These are phyloP conservation scores for Populus euphratica DNA, from an alignment of 345 rosid genomes.

Conservation along the genomic window DNA sequence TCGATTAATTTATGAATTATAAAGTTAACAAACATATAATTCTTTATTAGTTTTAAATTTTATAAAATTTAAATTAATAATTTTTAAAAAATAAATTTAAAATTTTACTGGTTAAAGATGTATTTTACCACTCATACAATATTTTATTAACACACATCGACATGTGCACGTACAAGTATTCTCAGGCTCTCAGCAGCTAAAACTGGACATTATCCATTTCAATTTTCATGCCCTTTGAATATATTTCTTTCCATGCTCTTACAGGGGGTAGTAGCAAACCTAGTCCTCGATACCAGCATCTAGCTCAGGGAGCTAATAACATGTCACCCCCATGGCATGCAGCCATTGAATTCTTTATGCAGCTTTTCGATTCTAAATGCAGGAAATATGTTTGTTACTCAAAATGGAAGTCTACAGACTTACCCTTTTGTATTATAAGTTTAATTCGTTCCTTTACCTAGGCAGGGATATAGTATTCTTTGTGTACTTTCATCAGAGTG, in stretches of 20 bases:
- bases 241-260: no score
- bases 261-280: no score
- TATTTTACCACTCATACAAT: no score
- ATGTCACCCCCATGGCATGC: not conserved
- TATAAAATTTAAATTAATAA: no score
- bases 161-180: no score
- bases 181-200: no score
- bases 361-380: constrained; percentile 9
- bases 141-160: no score
- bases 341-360: not conserved
- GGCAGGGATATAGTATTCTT: not conserved
- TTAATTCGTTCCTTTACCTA: not conserved
- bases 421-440: not conserved
- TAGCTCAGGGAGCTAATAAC: not conserved
- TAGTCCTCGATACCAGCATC: not conserved
- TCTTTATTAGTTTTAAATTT: fast-evolving
- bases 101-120: no score
- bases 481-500: not conserved
- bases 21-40: fast-evolving
- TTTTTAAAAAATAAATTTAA: no score
- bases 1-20: fast-evolving
- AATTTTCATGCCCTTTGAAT: no score
- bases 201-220: no score
- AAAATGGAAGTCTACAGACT: not conserved
- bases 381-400: constrained; percentile 11